Evolutionary conservation across 1,284 basidiomycete genomes (phyloP), one percentile per base, ranked within the genome.

Genomic region (Fomitiporia mediterranea): DNA sequence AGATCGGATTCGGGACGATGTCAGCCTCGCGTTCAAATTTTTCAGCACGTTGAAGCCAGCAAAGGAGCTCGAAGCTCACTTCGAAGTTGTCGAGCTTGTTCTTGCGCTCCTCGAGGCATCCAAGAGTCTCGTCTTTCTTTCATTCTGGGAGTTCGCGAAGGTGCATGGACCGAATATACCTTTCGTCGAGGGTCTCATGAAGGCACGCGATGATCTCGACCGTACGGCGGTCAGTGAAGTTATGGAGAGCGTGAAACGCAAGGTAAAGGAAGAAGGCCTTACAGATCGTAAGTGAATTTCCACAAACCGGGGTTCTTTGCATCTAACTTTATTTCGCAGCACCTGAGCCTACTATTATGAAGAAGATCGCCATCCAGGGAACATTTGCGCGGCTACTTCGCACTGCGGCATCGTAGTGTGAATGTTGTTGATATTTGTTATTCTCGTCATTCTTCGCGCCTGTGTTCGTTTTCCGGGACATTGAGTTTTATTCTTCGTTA

Each of bases 61-160:
- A 32, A 82, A 88, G 65, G 94, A 97, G 62, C 78, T 98, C 35
- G 87, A 94, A 64, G 73, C 76, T 40, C 81, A 86, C 63, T 92
- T 99, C 61, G 89, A 94, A 65, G 85, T 99, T 46, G 73, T 99
- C 56, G 91, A 98, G 67, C 80, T 86, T 76, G 82, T 96, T 39
- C 76, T 94, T 9, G 81, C 86, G 4, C 81, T 99, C 69, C 73
- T 99, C 30, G 89, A 91, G 57, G 93, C 95, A 1, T 93, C 90
- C 30, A 88, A 91, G 68, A 91, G 93, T 62, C 86, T 99, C 76
- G 88, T 91, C 2, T 98, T 98, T 75, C 75, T 99, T 59, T 95
- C 96, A 21, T 98, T 88, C 70, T 94, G 91, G 91, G 81, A 84
- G 9, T 99, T 99, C 70, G 96, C 95, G n/a, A 93, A 94, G 66